Conservation (phyloP, 148 eudicot genomes). For the Gaultheria prostrata region DNA sequence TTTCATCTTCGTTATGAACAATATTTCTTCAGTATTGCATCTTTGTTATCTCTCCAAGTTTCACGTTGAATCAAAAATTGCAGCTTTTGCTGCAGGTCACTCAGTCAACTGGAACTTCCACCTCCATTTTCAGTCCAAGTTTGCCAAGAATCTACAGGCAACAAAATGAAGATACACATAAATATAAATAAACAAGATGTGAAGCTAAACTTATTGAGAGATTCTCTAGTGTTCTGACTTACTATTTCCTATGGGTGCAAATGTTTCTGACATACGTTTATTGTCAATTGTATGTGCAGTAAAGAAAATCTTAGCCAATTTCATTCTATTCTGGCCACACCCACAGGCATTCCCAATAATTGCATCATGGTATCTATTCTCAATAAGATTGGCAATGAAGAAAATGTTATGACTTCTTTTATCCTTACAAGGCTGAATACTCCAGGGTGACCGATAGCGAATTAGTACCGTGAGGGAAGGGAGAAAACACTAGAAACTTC, state of each 20-base stretch:
- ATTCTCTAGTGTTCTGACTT: neutral
- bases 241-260: neutral
- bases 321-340: neutral
- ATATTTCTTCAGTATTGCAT: too few relatives aligned
- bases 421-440: neutral
- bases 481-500: neutral
- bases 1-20: too few relatives aligned
- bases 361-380: neutral
- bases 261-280: neutral
- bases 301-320: neutral
- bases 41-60: neutral
- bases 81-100: neutral
- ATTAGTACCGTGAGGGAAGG: too few relatives aligned
- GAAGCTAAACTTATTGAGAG: neutral
- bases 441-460: too few relatives aligned
- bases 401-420: neutral
- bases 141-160: constrained; percentile 14
- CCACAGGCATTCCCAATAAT: neutral
- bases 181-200: neutral
- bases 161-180: neutral
- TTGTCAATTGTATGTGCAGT: neutral
- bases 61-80: neutral
- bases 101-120: constrained; percentile 17
- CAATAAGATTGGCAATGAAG: neutral
- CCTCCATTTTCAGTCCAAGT: constrained; percentile 5